phyloP scores from a whole-genome alignment of 2,329 filamentous ascomycete genomes.

The Bipolaris oryzae region DNA sequence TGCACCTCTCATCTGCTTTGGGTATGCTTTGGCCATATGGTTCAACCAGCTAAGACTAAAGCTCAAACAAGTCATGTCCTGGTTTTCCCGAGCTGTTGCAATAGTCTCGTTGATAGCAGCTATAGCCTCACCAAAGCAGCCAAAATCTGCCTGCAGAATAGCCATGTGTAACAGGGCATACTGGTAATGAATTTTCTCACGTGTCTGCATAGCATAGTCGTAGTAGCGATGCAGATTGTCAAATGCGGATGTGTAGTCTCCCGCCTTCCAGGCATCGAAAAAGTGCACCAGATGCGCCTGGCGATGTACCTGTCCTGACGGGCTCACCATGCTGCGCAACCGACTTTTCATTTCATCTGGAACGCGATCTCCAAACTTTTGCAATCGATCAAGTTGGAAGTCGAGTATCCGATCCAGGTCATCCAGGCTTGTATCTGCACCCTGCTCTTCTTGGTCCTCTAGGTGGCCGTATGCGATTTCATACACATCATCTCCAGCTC shows the following conservation, averaged over 20 bases:
- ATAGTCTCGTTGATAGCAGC: conserved; percentile 94
- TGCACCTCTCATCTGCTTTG: conserved; percentile 71
- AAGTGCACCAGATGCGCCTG: conserved; percentile 82
- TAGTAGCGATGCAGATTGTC: conserved; percentile 94
- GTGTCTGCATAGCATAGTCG: conserved; percentile 89
- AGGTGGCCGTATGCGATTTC: conserved; percentile 59
- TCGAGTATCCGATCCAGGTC: conserved; percentile 82
- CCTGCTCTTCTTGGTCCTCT: conserved; percentile 48
- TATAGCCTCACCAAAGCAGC: conserved; percentile 87
- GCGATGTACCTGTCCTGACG: conserved; percentile 71
- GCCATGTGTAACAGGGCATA: conserved; percentile 93
- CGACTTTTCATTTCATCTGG: conserved; percentile 74
- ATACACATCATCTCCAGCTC: conserved; percentile 55
- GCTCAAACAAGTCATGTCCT: conserved; percentile 90
- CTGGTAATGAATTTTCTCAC: conserved; percentile 86
- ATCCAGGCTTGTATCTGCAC: conserved; percentile 68
- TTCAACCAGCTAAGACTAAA: conserved; percentile 96
- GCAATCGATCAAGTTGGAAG: conserved; percentile 86
- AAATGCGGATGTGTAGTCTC: conserved; percentile 87
- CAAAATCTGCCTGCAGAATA: conserved; percentile 93
- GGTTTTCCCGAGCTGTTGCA: conserved; percentile 89
- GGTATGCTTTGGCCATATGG: conserved; percentile 87
- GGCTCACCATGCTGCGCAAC: conserved; percentile 70
- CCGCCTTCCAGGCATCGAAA: conserved; percentile 88
- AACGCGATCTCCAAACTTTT: conserved; percentile 82